Base-by-base conservation (phyloP, 306 rosid species). In the Trifolium subterraneum region DNA sequence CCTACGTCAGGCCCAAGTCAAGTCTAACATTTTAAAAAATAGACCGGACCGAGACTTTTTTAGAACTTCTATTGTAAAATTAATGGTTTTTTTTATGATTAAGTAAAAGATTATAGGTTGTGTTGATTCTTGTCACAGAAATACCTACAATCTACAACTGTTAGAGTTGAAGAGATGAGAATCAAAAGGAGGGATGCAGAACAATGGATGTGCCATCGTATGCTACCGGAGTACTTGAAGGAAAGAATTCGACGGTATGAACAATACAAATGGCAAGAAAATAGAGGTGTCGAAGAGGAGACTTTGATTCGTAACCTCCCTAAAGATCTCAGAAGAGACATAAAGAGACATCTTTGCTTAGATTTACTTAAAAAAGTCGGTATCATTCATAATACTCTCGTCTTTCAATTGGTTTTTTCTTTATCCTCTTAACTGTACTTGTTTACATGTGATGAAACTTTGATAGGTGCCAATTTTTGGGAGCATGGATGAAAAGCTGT, bases 211-310 rank as follows among this genome's bases (percentile, higher is more conserved):
- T 50, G 93, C 42, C 96, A 90, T 72, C 88, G 99, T 4, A 86
- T 92, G 97, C 92, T 94, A 58, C 97, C 98, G 0, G 87, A 76
- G 42, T 13, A 35, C 14, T 68, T 94, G 70, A 94, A 77, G 83
- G 74, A 88, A 48, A 89, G 96, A 55, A 86, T 94, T 29, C 83
- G 97, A 74, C 72, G 88, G n/a, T 86, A 90, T 29, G 95, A 88
- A 15, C 95, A 92, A 67, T 92, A 86, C 86, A 91, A 84, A 88
- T 94, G 99, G 99, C 96, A 90, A 78, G 96, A 90, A 85, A 92
- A 89, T 29, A 84, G 97, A 47, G 97, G 99, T 25, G 95, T 90
- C 6, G 90, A 84, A 15, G 99, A 94, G 72, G 99, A 92, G 64
- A 45, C 63, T 36, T 85, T 94, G 2, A 75, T 94, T 15, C 70